Base-by-base conservation (phyloP, 306 rosid genomes). In the Vicia sativa region DNA sequence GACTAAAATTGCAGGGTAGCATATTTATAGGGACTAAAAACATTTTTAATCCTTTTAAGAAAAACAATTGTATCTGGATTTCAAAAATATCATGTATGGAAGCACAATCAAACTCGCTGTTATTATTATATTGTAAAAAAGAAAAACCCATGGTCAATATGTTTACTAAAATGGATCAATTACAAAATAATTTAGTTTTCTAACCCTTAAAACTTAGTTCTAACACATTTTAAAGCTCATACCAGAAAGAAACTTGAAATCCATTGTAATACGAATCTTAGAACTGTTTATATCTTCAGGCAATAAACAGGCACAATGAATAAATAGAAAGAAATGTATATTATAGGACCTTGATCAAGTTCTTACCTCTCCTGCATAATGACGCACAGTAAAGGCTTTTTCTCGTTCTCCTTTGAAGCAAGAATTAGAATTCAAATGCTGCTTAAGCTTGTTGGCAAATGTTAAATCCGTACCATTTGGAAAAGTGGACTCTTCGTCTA, bases 351-450 rank as follows among this genome's bases (percentile, higher is more conserved):
- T 71, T 52, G 31, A 66, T 44, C 68, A 79, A 54, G 68, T 62
- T 53, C 77, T 62, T 95, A 95, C 99, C 99, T 95, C 99, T 82
- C 99, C 99, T 2, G 99, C 99, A 82, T 95, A 95, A 78, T 95
- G 99, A 79, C 77, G 48, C 67, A 90, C 95, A 15, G 96, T 67
- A 72, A 95, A 95, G 69, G 91, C 97, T 77, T 85, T 90, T 60
- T 76, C 95, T 41, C 99, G 83, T 83, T 83, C 92, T 82, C 96
- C 99, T 84, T 79, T 95, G 80, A 95, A 95, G 68, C 87, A 86
- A 67, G 91, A 79, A 82, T 85, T 87, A 53, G 89, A 77, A 41
- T 70, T 81, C 75, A 95, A 80, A 74, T 95, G 99, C 78, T 90
- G 97, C 92, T 90, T 95, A 54, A 95, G 96, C 82, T 95, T 95